Percentiles rank a stretch among this genome's conserved stretches.
Conservation (phyloP, 345 rosid species). For the Euphorbia pulcherrima region DNA sequence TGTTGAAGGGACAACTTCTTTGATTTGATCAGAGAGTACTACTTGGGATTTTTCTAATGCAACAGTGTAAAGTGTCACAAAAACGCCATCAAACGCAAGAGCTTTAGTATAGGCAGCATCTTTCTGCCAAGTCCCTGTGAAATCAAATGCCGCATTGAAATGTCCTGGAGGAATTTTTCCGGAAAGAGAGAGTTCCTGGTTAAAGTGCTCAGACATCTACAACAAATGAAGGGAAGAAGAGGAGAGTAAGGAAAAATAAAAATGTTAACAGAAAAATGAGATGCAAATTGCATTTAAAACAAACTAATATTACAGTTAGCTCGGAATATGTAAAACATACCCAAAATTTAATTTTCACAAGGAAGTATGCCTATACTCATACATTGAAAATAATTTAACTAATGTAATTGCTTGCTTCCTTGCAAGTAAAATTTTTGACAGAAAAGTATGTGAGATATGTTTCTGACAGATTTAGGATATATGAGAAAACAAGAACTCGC, state of each 20-base stretch:
- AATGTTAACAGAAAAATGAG: neutral
- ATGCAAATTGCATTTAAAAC: neutral
- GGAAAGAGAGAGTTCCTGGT: constrained; percentile 28
- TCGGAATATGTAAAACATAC: neutral
- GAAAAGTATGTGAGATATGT: neutral
- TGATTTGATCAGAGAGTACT: constrained; percentile 20
- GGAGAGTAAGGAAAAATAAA: neutral
- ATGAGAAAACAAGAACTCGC: neutral
- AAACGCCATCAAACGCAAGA: constrained; percentile 31
- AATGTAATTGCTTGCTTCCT: neutral
- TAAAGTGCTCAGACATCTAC: constrained; percentile 36
- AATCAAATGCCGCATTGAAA: constrained; percentile 30
- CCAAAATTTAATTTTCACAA: neutral
- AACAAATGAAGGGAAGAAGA: neutral
- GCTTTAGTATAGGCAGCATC: constrained; percentile 26
- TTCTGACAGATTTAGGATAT: neutral
- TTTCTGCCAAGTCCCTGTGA: constrained; percentile 29
- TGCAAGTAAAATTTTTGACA: neutral
- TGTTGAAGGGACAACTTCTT: constrained; percentile 30
- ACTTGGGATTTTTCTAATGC: constrained; percentile 27
- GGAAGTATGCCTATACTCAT: neutral
- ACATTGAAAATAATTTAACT: neutral
- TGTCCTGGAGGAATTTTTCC: constrained; percentile 34
- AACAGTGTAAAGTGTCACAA: constrained; percentile 26
- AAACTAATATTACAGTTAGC: neutral